Base-by-base conservation (phyloP, 306 rosid species). In the Gynostemma pentaphyllum region DNA sequence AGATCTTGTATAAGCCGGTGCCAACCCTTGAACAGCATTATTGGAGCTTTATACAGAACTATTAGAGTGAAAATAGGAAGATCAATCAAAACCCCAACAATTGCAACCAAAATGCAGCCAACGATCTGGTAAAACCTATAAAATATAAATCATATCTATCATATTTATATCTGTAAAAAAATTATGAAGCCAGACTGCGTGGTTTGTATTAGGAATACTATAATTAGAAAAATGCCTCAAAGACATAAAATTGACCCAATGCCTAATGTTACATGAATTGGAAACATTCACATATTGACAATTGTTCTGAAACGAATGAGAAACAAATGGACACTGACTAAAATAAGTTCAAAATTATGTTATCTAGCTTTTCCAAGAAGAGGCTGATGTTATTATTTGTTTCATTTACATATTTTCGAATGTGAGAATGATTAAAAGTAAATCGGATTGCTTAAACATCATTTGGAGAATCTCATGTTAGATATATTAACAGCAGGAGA, bases 11-110 rank as follows among this genome's bases (percentile, higher is more conserved):
- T 24, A 23, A 69, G 60, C 60, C 66, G 57, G 40, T 57, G 51
- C 73, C 73, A 69, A 26, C 67, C 73, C 62, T 69, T 69, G 45
- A 57, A 36, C 19, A 69, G 73, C 67, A 69, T 44, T n/a, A 69
- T 59, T 13, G 73, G 73, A 44, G 59, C 34, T 69, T 69, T 69
- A 27, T 59, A 69, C 45, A 69, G 39, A 37, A 48, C 56, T 45
- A 69, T 59, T 1, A 69, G 19, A 45, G 73, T 21, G 41, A 69
- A 19, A 59, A 47, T 9, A 59, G 73, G 73, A 14, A 69, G 23
- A 46, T 69, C 67, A 46, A 59, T 37, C 50, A 69, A 13, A 59
- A 69, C n/a, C 40, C 73, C 73, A 7, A 47, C 15, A 46, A 57
- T 23, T 69, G 67, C 73, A 30, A 49, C 67, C 59, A 69, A 32